Evolutionary conservation across 2,329 filamentous ascomycete genomes (phyloP).

Genomic region (Trichoderma sp.): DNA sequence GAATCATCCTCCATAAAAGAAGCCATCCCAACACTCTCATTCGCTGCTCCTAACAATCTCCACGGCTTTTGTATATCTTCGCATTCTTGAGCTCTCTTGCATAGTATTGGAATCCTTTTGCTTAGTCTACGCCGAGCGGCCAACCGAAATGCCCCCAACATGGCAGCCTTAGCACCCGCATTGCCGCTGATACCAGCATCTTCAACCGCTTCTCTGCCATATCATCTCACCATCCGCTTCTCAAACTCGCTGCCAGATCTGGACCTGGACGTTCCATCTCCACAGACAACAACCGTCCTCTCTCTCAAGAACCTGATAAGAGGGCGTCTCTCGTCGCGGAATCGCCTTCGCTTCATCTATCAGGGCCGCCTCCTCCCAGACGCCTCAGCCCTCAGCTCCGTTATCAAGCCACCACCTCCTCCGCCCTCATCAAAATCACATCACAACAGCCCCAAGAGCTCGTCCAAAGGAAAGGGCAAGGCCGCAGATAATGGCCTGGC

Average conservation of each 20-base stretch:
- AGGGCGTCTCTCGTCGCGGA: slow-evolving; percentile 64
- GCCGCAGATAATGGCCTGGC: slow-evolving; percentile 43
- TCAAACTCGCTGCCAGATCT: slow-evolving; percentile 82
- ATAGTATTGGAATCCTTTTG: not conserved
- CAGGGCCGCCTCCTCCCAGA: slow-evolving; percentile 85
- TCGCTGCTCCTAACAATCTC: not conserved
- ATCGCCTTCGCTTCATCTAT: slow-evolving; percentile 85
- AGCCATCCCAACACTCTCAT: not conserved
- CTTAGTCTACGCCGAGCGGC: not conserved
- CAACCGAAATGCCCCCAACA: slow-evolving; percentile 32
- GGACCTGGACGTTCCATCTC: slow-evolving; percentile 70
- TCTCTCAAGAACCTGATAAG: slow-evolving; percentile 84
- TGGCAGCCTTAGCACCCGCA: slow-evolving; percentile 28
- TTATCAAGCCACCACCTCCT: slow-evolving; percentile 66
- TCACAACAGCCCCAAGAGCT: slow-evolving; percentile 34
- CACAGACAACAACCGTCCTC: slow-evolving; percentile 69
- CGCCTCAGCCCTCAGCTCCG: slow-evolving; percentile 64
- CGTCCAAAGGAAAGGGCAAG: slow-evolving; percentile 57
- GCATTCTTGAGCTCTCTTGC: not conserved
- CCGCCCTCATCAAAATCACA: slow-evolving; percentile 49
- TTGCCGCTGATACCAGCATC: slow-evolving; percentile 8
- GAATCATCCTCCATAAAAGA: slow-evolving; percentile 8
- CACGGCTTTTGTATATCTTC: not conserved
- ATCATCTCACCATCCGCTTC: slow-evolving; percentile 88
- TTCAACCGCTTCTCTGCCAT: slow-evolving; percentile 41